Percentiles rank a stretch among this genome's conserved stretches.
Conservation (phyloP, 169 alveolate species). For the Plasmodium ovale region DNA sequence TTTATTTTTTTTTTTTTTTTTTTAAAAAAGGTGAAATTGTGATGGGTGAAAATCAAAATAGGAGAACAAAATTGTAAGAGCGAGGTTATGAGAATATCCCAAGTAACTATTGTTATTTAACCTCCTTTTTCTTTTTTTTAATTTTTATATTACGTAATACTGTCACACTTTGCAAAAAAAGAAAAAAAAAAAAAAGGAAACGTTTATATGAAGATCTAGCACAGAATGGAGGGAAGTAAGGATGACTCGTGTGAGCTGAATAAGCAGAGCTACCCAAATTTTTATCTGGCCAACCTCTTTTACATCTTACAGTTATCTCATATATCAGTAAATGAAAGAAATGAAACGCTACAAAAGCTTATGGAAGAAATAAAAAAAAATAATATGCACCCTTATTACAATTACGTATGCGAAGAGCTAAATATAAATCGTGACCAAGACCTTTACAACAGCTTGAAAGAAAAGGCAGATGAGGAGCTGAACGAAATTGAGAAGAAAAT, state of each 20-base stretch:
- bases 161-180: background rate
- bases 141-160: too few relatives aligned
- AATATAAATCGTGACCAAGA: conserved; percentile 75
- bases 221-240: conserved; percentile 41
- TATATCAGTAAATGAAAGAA: conserved; percentile 52
- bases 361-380: conserved; percentile 64
- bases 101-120: too few relatives aligned
- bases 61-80: too few relatives aligned
- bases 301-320: conserved; percentile 47
- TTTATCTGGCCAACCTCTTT: conserved; percentile 51
- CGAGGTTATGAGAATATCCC: too few relatives aligned
- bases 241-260: conserved; percentile 47
- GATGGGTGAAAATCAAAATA: too few relatives aligned
- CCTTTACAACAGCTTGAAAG: conserved; percentile 75
- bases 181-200: background rate
- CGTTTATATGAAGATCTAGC: background rate
- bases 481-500: conserved; percentile 87
- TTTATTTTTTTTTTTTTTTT: too few relatives aligned
- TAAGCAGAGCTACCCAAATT: conserved; percentile 62
- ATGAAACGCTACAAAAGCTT: conserved; percentile 23
- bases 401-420: conserved; percentile 78
- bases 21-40: too few relatives aligned
- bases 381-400: conserved; percentile 83
- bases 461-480: conserved; percentile 80
- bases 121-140: too few relatives aligned